Base-by-base conservation (phyloP, 345 rosid species). In the Carallia brachiata region DNA sequence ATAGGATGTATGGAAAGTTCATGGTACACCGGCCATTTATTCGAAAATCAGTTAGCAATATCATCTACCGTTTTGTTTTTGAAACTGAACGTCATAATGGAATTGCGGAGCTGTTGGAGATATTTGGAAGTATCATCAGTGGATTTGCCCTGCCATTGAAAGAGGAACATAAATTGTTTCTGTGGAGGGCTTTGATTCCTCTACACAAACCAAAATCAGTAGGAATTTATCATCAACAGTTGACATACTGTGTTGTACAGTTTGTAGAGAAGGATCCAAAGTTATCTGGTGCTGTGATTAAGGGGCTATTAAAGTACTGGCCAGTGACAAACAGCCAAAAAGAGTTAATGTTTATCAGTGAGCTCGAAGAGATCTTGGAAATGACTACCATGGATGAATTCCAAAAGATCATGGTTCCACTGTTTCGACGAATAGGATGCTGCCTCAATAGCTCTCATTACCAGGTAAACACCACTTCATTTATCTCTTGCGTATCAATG, bases 121-220 rank as follows among this genome's bases (percentile, higher is more conserved):
- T 90, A 60, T 86, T 90, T 58, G 96, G 93, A 60, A 90, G 96
- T 70, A 79, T 90, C 58, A 86, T 88, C 36, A 88, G 84, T 70
- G 96, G 96, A 77, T 88, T 90, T 81, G 91, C 96, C 2, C 73
- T 88, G 80, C 96, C 96, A 52, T 23, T 90, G 77, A 90, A 88
- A 80, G 96, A 90, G 65, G 96, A 90, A 62, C 96, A 90, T 78
- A 88, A 64, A 70, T 63, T 81, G 2, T 88, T 88, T 71, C 69
- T 90, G n/a, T 84, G 81, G 70, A 81, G 74, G 75, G 93, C 89
- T 73, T 76, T 90, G 67, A 81, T 90, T 67, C 96, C 96, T 52
- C 81, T 90, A 16, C 96, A 90, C 73, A 90, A 90, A 69, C 92
- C 96, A 27, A 90, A 86, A 77, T 78, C 93, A 13, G 74, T 88